These are phyloP conservation scores for Xylaria polymorpha DNA, from an alignment of 2,329 filamentous ascomycete species.

Conservation along the genomic window DNA sequence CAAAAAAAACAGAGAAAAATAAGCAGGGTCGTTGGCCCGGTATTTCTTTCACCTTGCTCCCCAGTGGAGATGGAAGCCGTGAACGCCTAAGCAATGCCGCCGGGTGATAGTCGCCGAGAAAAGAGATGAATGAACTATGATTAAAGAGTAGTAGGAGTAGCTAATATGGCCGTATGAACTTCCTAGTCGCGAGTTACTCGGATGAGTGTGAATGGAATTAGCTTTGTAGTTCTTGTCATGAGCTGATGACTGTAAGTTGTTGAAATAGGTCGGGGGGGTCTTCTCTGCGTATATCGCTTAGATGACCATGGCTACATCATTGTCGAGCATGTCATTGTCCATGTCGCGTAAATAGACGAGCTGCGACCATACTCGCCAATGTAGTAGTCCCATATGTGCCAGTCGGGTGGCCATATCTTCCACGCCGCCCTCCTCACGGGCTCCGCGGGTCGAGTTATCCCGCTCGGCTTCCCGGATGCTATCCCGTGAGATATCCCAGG, in stretches of 20 bases:
- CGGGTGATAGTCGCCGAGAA: constrained; percentile 8
- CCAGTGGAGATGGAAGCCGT: constrained; percentile 20
- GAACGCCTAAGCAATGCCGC: constrained; percentile 39
- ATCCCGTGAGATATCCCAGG: constrained; percentile 50
- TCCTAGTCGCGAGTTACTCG: constrained; percentile 16
- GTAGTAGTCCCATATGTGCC: constrained; percentile 84
- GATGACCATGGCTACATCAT: constrained; percentile 45
- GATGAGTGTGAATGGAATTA: constrained; percentile 5
- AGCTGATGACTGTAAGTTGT: neutral
- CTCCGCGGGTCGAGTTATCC: constrained; percentile 54
- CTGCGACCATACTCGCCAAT: constrained; percentile 89
- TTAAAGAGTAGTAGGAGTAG: constrained; percentile 31
- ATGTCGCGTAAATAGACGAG: constrained; percentile 71
- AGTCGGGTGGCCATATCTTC: constrained; percentile 80
- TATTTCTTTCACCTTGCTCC: constrained; percentile 13
- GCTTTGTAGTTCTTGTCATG: neutral
- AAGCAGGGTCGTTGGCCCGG: constrained; percentile 8
- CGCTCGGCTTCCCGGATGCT: constrained; percentile 43
- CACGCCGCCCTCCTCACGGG: constrained; percentile 65
- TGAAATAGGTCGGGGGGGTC: neutral
- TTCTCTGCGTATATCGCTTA: constrained; percentile 27
- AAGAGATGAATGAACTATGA: constrained; percentile 25
- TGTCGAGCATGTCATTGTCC: constrained; percentile 42
- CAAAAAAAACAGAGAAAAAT: constrained; percentile 20
- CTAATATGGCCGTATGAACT: constrained; percentile 16